These are phyloP conservation scores for Populus hybrid DNA, from an alignment of 441 rosid genomes.

Conservation along the genomic window DNA sequence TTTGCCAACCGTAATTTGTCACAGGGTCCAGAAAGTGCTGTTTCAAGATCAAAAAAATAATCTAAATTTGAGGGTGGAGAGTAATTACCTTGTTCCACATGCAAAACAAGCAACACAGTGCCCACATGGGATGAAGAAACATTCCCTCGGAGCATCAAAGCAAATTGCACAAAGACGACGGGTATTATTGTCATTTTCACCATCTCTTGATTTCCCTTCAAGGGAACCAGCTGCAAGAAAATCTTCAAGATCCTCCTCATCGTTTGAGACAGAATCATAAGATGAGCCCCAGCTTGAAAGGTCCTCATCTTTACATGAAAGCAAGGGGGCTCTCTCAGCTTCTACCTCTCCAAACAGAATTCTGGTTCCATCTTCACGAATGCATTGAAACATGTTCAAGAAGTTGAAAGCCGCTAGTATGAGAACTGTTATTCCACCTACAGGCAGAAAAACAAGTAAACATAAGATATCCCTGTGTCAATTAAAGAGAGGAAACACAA, in stretches of 20 bases:
- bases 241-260: slow-evolving; percentile 68
- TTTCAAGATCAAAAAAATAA: not conserved
- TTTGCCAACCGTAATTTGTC: not conserved
- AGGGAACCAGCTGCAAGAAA: slow-evolving; percentile 33
- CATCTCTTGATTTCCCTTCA: slow-evolving; percentile 48
- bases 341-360: slow-evolving; percentile 35
- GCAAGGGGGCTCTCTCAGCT: slow-evolving; percentile 68
- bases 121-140: slow-evolving; percentile 99
- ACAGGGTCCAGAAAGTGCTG: not conserved
- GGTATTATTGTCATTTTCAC: slow-evolving; percentile 66
- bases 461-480: slow-evolving; percentile 6
- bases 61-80: not conserved
- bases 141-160: slow-evolving; percentile 96
- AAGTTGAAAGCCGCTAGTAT: slow-evolving; percentile 59
- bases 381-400: slow-evolving; percentile 52
- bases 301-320: slow-evolving; percentile 79
- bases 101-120: slow-evolving; percentile 88
- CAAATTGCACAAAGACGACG: slow-evolving; percentile 92
- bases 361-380: slow-evolving; percentile 35
- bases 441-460: slow-evolving; percentile 14
- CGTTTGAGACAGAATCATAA: slow-evolving; percentile 71
- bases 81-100: slow-evolving; percentile 81
- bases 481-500: slow-evolving; percentile 9
- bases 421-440: slow-evolving; percentile 72
- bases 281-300: slow-evolving; percentile 97